Percentiles rank a stretch among this genome's conserved stretches.
These are phyloP conservation scores for Stagonosporopsis cucurbitacearum DNA, from an alignment of 2,329 filamentous ascomycete species.

Conservation along the genomic window DNA sequence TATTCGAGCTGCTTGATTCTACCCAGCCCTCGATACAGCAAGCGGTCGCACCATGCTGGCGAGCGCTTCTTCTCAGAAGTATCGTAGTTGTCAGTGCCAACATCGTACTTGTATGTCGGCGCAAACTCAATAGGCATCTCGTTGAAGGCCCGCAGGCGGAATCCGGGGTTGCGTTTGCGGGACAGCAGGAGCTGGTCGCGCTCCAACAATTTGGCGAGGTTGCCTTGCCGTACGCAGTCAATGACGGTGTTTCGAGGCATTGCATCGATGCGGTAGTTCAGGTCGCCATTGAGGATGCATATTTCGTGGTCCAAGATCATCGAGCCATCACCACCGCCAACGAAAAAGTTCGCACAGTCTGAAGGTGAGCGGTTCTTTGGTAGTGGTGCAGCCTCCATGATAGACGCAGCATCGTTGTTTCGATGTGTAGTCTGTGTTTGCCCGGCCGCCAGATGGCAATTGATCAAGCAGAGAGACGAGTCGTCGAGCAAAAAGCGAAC, in stretches of 20 bases:
- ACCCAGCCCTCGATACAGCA: slow-evolving; percentile 83
- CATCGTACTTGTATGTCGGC: slow-evolving; percentile 98
- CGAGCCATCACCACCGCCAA: slow-evolving; percentile 90
- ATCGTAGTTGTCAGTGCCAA: slow-evolving; percentile 93
- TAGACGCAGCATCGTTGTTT: slow-evolving; percentile 89
- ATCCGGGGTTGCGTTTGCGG: slow-evolving; percentile 85
- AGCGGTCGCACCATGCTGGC: slow-evolving; percentile 94
- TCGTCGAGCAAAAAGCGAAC: slow-evolving; percentile 94
- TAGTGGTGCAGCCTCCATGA: slow-evolving; percentile 81
- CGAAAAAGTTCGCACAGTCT: slow-evolving; percentile 75
- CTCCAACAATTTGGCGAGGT: slow-evolving; percentile 85
- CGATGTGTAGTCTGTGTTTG: slow-evolving; percentile 89
- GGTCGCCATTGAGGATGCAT: slow-evolving; percentile 93
- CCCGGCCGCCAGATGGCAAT: slow-evolving; percentile 94
- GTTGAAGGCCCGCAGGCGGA: slow-evolving; percentile 86
- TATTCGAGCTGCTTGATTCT: slow-evolving; percentile 90
- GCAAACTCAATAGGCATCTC: slow-evolving; percentile 90
- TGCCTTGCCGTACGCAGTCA: slow-evolving; percentile 79
- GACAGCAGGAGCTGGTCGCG: slow-evolving; percentile 92
- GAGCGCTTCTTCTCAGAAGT: slow-evolving; percentile 92
- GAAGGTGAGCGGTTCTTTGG: slow-evolving; percentile 72
- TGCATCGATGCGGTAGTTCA: slow-evolving; percentile 98
- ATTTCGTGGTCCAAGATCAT: slow-evolving; percentile 98
- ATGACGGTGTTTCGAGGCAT: slow-evolving; percentile 95
- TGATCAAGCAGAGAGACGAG: slow-evolving; percentile 92